Evolutionary conservation across 2,329 filamentous ascomycete species (phyloP), one percentile per base, ranked within the genome.

Genomic region (Fusarium devonianum): DNA sequence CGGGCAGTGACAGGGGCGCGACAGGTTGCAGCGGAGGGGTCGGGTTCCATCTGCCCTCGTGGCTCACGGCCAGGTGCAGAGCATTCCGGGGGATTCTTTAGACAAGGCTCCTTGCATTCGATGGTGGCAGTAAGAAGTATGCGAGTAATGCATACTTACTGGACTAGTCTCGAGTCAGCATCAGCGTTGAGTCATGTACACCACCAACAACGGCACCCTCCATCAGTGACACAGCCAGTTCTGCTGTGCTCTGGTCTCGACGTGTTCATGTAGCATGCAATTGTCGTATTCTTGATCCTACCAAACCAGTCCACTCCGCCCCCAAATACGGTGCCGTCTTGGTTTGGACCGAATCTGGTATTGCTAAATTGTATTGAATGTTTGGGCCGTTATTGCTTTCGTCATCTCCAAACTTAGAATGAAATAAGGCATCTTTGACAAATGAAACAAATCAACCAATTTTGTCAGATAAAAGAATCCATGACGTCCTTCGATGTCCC

Each of bases 21-120:
- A 39, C 26, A 46, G 49, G 55, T 38, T 46, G 42, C 43, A 40
- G 46, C 26, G n/a, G n/a, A n/a, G n/a, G 28, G 33, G 32, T 32
- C 35, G 26, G 42, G 49, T 51, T 55, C 49, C 39, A 39, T 43
- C 33, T 42, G 49, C 44, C 54, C 58, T 60, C 58, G 58, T 62
- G 58, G 58, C 45, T 56, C 38, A 33, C 23, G 18, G 44, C 36
- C 49, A 22, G 49, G 37, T 52, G 25, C 57, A 60, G 51, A 49
- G 34, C 45, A 47, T 53, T 44, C 56, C 51, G 56, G 43, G 50
- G 39, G 34, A 47, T 47, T 42, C 17, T 47, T 40, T 29, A 54
- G 42, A 45, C 51, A 49, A 40, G 52, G 54, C 22, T 33, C 34
- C 50, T 47, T 47, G 38, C 49, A 53, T n/a, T n/a, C n/a, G n/a